phyloP scores from a whole-genome alignment of 257 asterid species.

The Scutellaria barbata region DNA sequence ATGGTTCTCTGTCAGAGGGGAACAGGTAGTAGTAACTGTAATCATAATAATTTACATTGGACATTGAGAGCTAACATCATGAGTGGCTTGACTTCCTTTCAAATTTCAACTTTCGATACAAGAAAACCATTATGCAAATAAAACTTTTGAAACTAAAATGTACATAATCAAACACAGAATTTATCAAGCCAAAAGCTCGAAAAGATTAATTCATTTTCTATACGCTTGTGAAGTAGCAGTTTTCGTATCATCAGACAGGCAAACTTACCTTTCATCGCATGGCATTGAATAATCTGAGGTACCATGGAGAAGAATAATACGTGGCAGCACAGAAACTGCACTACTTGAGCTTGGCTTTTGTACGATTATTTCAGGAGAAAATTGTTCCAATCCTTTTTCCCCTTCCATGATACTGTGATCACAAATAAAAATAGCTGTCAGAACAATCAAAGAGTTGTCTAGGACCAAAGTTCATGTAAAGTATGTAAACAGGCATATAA shows the following conservation, averaged over 20 bases:
- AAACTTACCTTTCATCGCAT: conserved; percentile 69
- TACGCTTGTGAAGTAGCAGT: conserved; percentile 21
- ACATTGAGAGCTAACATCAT: not conserved
- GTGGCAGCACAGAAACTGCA: conserved; percentile 70
- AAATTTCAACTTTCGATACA: not conserved
- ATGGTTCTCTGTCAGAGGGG: too few relatives aligned
- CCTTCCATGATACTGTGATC: conserved; percentile 92
- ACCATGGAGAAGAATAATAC: conserved; percentile 77
- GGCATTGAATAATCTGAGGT: conserved; percentile 85
- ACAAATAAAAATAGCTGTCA: conserved; percentile 28
- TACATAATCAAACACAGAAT: conserved; percentile 11
- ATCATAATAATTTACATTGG: not conserved
- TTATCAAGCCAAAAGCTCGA: conserved; percentile 18
- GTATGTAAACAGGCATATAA: conserved; percentile 5
- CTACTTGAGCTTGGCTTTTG: conserved; percentile 46
- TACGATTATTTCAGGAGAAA: conserved; percentile 82
- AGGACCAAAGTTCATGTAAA: not conserved
- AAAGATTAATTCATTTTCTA: conserved; percentile 25
- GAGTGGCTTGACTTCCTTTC: not conserved
- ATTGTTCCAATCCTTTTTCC: conserved; percentile 65
- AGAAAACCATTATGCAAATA: not conserved
- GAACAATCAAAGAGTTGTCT: conserved; percentile 17
- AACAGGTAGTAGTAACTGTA: too few relatives aligned
- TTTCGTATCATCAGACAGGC: conserved; percentile 30
- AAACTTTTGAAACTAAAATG: not conserved